These are phyloP conservation scores for Podospora anserina DNA, from an alignment of 495 filamentous ascomycete species.

Conservation along the genomic window DNA sequence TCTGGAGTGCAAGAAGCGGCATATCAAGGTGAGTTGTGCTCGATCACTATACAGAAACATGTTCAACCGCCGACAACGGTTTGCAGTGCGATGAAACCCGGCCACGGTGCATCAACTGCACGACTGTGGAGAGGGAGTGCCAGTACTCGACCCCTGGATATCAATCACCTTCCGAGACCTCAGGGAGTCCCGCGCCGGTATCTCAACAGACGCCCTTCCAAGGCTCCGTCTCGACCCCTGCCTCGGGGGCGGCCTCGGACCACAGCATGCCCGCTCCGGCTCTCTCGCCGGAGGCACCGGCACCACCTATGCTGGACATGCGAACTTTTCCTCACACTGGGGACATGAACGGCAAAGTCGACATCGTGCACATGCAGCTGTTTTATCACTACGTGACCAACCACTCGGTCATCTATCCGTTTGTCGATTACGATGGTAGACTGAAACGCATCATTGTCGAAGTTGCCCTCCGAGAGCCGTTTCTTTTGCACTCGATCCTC, in stretches of 20 bases:
- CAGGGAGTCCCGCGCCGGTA: not conserved
- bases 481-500: conserved; percentile 46
- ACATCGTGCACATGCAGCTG: conserved; percentile 37
- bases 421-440: not conserved
- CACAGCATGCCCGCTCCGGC: not conserved
- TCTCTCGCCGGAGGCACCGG: not conserved
- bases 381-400: conserved; percentile 33
- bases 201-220: conserved; percentile 9
- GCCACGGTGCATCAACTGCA: conserved; percentile 36
- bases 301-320: conserved; percentile 5
- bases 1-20: conserved; percentile 55
- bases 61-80: not conserved
- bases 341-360: conserved; percentile 14
- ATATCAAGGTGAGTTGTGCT: conserved; percentile 46
- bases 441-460: conserved; percentile 17
- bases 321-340: conserved; percentile 13
- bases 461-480: conserved; percentile 29
- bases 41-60: not conserved
- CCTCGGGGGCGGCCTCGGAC: not conserved
- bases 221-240: conserved; percentile 5
- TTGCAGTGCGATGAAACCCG: conserved; percentile 36
- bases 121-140: conserved; percentile 31
- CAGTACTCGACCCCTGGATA: conserved; percentile 26
- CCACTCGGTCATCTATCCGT: conserved; percentile 12
- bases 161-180: conserved; percentile 2